Conservation (phyloP, 352 stramenopile species). For the Pythium brachiatum region DNA sequence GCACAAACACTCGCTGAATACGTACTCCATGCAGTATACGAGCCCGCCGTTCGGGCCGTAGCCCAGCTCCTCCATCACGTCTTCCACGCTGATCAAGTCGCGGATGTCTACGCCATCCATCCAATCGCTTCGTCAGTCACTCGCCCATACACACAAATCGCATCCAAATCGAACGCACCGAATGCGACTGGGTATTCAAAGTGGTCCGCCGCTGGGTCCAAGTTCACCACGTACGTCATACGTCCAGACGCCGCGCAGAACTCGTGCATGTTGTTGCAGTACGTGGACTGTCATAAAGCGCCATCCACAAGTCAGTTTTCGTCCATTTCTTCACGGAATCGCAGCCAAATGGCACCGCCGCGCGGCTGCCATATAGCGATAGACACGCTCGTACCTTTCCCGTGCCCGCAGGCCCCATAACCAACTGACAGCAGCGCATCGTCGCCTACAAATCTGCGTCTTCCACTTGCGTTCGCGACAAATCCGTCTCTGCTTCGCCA, state of each 20-base stretch:
- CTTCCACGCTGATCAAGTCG: conserved; percentile 94
- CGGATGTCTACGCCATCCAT: conserved; percentile 73
- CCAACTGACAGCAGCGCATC: conserved; percentile 90
- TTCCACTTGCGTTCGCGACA: neutral
- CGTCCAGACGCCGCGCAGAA: conserved; percentile 82
- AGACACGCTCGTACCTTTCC: conserved; percentile 65
- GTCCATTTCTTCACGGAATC: neutral
- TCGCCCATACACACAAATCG: neutral
- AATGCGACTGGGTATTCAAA: conserved; percentile 89
- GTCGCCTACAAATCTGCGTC: conserved; percentile 14
- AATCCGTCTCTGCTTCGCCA: neutral
- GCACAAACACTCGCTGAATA: conserved; percentile 15
- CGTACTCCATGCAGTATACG: conserved; percentile 99
- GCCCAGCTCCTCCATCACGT: conserved; percentile 97
- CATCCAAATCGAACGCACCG: conserved; percentile 32
- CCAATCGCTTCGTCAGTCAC: neutral
- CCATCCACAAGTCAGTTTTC: neutral
- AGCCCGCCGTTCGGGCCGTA: conserved; percentile 98
- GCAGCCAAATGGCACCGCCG: neutral
- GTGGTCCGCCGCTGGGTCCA: conserved; percentile 94
- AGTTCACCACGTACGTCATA: conserved; percentile 95
- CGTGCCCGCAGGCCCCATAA: conserved; percentile 90
- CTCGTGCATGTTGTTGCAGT: conserved; percentile 93
- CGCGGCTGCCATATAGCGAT: neutral
- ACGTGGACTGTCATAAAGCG: conserved; percentile 69